Conservation (phyloP, 2,329 filamentous ascomycete species). For the Trichophyton rubrum region DNA sequence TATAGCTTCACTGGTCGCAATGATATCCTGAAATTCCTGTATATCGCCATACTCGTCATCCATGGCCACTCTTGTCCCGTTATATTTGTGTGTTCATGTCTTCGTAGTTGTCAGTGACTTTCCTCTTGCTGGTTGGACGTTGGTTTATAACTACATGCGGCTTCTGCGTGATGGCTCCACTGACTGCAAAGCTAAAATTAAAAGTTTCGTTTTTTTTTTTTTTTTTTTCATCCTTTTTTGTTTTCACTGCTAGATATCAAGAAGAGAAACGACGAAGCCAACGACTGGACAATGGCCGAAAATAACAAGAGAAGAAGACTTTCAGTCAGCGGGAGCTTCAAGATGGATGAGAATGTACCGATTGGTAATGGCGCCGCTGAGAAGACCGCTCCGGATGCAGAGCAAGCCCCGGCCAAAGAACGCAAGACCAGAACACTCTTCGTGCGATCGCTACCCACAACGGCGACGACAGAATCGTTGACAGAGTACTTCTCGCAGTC, state of each 20-base stretch:
- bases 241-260: background rate
- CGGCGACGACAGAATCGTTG: constrained; percentile 67
- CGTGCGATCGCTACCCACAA: constrained; percentile 69
- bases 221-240: background rate
- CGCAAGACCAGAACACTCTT: constrained; percentile 58
- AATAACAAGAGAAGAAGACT: constrained; percentile 26
- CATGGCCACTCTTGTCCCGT: constrained; percentile 19
- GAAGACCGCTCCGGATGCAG: constrained; percentile 17
- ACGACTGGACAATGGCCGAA: constrained; percentile 20
- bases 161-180: background rate
- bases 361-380: constrained; percentile 8
- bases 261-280: background rate
- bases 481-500: constrained; percentile 87
- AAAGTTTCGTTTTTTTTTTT: background rate
- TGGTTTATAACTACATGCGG: background rate
- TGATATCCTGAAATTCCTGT: constrained; percentile 8
- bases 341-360: constrained; percentile 10
- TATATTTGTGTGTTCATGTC: background rate
- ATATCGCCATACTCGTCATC: constrained; percentile 39
- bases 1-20: background rate
- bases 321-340: constrained; percentile 19
- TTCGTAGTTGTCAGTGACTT: background rate
- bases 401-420: constrained; percentile 11
- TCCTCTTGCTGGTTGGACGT: background rate
- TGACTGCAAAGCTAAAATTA: background rate